Conservation (phyloP, 768 basidiomycete species). For the Nevesoporus exiguus region DNA sequence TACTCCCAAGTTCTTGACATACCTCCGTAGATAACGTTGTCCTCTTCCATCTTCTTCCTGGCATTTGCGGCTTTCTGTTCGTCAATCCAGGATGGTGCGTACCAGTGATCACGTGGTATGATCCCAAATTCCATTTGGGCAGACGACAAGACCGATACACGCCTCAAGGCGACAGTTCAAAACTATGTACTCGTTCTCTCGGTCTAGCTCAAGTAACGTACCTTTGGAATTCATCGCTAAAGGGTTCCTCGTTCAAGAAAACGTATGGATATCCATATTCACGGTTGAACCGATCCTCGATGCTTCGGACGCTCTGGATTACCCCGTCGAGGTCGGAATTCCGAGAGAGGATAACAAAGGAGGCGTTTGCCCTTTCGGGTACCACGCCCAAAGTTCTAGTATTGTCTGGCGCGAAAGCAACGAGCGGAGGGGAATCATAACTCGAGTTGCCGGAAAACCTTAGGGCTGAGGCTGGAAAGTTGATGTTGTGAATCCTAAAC, state of each 20-base stretch:
- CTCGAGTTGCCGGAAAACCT: not conserved
- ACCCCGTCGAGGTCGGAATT: slow-evolving; percentile 46
- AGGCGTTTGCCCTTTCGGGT: slow-evolving; percentile 47
- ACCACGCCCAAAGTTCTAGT: not conserved
- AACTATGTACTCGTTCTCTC: not conserved
- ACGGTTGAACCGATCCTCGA: slow-evolving; percentile 61
- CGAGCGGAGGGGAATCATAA: not conserved
- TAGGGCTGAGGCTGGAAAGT: not conserved
- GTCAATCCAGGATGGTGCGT: slow-evolving; percentile 70
- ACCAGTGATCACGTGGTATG: slow-evolving; percentile 63
- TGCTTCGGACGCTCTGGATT: slow-evolving; percentile 46
- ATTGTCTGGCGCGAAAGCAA: not conserved
- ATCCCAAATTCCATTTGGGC: slow-evolving; percentile 53
- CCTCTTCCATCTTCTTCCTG: slow-evolving; percentile 48
- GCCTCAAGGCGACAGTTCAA: slow-evolving; percentile 27
- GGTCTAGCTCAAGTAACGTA: slow-evolving; percentile 7
- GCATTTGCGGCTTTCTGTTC: slow-evolving; percentile 53
- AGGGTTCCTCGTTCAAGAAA: slow-evolving; percentile 62
- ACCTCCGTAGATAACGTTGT: slow-evolving; percentile 50
- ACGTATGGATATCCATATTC: slow-evolving; percentile 58
- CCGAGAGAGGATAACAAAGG: slow-evolving; percentile 54
- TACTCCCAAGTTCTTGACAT: slow-evolving; percentile 8
- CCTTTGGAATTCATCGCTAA: slow-evolving; percentile 50
- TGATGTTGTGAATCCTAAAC: not conserved
- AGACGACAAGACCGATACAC: slow-evolving; percentile 37